Evolutionary conservation across 345 rosid genomes (phyloP).

Genomic region (Chamaenerion angustifolium): DNA sequence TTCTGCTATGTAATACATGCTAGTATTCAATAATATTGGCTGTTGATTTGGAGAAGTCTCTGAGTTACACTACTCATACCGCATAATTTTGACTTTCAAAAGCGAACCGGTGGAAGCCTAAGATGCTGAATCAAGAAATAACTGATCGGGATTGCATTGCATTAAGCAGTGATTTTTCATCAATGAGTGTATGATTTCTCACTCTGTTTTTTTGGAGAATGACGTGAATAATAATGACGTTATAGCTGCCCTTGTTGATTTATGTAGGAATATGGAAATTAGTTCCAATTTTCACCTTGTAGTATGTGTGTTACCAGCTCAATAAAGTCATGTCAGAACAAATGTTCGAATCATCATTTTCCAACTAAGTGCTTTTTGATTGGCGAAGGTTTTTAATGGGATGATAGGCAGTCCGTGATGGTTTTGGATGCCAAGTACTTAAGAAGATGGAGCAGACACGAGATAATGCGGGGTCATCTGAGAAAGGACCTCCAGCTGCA

Average conservation of each 20-base stretch:
- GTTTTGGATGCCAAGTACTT: conserved; percentile 35
- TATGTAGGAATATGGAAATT: neutral
- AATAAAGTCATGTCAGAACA: conserved; percentile 16
- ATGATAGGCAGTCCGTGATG: conserved; percentile 48
- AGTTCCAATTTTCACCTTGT: neutral
- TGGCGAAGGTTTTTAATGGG: conserved; percentile 32
- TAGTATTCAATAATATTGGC: no score
- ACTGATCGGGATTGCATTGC: no score
- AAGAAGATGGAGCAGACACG: conserved; percentile 67
- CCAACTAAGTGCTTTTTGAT: conserved; percentile 18
- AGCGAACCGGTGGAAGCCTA: no score
- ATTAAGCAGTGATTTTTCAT: no score
- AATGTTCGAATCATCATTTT: conserved; percentile 13
- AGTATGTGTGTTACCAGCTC: conserved; percentile 45
- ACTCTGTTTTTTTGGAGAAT: no score
- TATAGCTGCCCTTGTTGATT: neutral
- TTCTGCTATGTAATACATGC: no score
- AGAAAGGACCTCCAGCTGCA: conserved; percentile 51
- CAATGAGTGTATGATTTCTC: no score
- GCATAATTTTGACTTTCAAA: no score
- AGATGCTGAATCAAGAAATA: no score
- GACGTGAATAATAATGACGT: neutral
- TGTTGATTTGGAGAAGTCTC: no score
- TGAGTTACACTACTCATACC: no score
- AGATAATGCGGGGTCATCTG: conserved; percentile 60